Evolutionary conservation across 2,329 filamentous ascomycete genomes (phyloP).

Genomic region (Cyphellophora europaea): DNA sequence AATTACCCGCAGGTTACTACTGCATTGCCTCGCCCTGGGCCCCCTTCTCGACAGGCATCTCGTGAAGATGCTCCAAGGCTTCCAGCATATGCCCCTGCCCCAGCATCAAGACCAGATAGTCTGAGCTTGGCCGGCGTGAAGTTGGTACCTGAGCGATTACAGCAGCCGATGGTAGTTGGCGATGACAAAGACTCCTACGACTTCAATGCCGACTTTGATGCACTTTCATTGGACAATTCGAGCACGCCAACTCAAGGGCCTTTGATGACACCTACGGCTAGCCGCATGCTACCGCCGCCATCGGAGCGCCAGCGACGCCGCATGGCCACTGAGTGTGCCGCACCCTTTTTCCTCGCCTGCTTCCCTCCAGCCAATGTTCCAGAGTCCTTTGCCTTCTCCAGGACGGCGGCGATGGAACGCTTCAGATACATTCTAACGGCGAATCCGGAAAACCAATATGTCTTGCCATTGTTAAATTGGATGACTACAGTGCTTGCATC

Average conservation of each 20-base stretch:
- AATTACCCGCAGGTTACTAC: too few species aligned
- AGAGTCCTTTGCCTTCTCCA: conserved; percentile 1
- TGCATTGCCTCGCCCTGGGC: too few species aligned
- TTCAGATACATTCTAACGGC: conserved; percentile 6
- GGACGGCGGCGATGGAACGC: conserved; percentile 5
- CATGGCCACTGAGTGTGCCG: neutral
- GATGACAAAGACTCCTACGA: neutral
- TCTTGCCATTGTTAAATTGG: conserved; percentile 10
- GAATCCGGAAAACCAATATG: conserved; percentile 6
- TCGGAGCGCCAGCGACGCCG: neutral
- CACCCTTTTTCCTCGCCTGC: neutral
- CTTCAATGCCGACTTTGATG: neutral
- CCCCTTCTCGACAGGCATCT: too few species aligned
- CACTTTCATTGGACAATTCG: neutral
- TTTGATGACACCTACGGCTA: neutral
- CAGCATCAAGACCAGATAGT: too few species aligned
- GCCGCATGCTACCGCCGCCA: neutral
- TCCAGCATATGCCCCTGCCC: too few species aligned
- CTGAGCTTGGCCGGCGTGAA: neutral
- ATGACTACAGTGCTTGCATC: conserved; percentile 9
- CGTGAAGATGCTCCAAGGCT: too few species aligned
- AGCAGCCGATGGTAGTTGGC: neutral
- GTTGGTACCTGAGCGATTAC: neutral
- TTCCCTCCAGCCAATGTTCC: neutral
- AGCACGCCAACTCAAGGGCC: neutral